Evolutionary conservation across 1,284 basidiomycete species (phyloP).

Genomic region (Flammula alnicola): DNA sequence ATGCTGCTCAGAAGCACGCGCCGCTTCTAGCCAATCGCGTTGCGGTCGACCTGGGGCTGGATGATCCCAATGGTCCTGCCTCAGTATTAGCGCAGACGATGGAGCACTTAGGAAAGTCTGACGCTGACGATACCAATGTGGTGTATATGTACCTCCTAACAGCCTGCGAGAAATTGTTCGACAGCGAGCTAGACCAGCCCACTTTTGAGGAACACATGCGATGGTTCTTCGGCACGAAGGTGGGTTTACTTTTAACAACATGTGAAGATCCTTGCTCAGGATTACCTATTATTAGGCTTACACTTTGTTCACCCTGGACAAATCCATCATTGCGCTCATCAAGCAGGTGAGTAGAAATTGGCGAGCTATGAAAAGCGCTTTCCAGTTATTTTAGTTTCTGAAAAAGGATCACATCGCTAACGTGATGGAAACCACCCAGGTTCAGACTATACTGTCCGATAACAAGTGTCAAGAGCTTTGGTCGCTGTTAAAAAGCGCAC

Average conservation of each 20-base stretch:
- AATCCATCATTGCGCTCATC: slow-evolving; percentile 84
- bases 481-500: slow-evolving; percentile 60
- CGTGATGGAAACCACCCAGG: slow-evolving; percentile 46
- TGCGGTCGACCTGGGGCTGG: slow-evolving; percentile 73
- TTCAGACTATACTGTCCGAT: slow-evolving; percentile 82
- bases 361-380: neutral
- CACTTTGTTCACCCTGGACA: slow-evolving; percentile 90
- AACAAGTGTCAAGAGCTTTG: slow-evolving; percentile 77
- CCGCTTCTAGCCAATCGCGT: slow-evolving; percentile 71
- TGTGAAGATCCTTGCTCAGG: slow-evolving; percentile 22
- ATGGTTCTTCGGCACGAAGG: slow-evolving; percentile 96
- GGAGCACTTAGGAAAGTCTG: slow-evolving; percentile 53
- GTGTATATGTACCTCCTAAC: slow-evolving; percentile 91
- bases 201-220: slow-evolving; percentile 95
- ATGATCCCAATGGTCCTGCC: slow-evolving; percentile 77
- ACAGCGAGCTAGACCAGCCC: slow-evolving; percentile 87
- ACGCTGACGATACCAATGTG: slow-evolving; percentile 53
- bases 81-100: slow-evolving; percentile 67
- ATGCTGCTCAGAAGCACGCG: slow-evolving; percentile 62
- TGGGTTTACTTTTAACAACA: slow-evolving; percentile 42
- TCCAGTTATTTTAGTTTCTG: neutral
- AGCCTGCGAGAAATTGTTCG: slow-evolving; percentile 93
- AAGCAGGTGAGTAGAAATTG: slow-evolving; percentile 73
- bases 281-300: slow-evolving; percentile 66
- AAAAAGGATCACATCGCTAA: neutral